These are phyloP conservation scores for Leccinum griseonigrum DNA, from an alignment of 1,284 basidiomycete species.

Conservation along the genomic window DNA sequence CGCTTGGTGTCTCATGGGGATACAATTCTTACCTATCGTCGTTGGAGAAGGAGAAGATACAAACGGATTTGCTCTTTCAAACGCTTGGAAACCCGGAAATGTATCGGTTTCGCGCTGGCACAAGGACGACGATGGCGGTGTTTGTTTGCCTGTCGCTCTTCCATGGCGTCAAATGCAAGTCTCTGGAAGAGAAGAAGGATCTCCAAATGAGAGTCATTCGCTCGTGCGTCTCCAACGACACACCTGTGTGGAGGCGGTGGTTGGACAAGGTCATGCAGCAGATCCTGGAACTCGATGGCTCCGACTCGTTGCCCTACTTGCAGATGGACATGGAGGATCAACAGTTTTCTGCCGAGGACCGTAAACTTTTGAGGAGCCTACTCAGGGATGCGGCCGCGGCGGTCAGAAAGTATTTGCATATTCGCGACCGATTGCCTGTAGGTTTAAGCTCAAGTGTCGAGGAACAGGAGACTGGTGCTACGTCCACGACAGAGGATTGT, in stretches of 20 bases:
- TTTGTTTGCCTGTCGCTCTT: conserved; percentile 21
- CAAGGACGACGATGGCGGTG: conserved; percentile 18
- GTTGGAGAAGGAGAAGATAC: conserved; percentile 26
- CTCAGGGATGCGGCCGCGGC: neutral
- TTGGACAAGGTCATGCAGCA: neutral
- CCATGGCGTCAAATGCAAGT: conserved; percentile 1
- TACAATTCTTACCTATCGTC: conserved; percentile 28
- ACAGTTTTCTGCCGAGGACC: neutral
- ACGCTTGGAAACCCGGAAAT: conserved; percentile 13
- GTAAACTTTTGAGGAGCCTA: neutral
- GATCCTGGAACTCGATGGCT: neutral
- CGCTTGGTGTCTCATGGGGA: conserved; percentile 26
- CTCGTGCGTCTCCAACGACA: conserved; percentile 10
- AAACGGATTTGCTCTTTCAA: conserved; percentile 17
- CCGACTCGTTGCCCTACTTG: neutral
- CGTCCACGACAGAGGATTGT: neutral
- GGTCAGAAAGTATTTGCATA: neutral
- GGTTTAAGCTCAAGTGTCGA: neutral
- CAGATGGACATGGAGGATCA: neutral
- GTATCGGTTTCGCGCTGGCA: conserved; percentile 8
- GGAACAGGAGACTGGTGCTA: neutral
- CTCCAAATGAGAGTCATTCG: conserved; percentile 6
- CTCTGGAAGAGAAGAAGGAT: neutral
- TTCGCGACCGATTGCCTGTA: neutral
- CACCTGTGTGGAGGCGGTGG: neutral